Evolutionary conservation across 2,329 filamentous ascomycete species (phyloP), one percentile per base, ranked within the genome.

Genomic region (Cercospora sp.): DNA sequence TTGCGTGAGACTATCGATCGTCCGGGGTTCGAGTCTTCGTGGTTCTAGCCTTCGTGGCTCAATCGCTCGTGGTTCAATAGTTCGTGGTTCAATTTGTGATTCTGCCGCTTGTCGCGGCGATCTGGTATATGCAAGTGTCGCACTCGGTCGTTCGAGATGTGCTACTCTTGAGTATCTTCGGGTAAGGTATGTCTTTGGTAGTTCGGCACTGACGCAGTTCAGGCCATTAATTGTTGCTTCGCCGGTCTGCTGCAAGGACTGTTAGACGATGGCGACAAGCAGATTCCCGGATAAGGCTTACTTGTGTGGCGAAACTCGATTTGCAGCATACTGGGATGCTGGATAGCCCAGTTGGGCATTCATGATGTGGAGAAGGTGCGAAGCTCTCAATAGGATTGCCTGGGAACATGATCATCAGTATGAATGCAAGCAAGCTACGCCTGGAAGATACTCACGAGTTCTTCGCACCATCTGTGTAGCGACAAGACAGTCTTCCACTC

Each of bases 141-240:
- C 36, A 42, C 60, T 62, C 13, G 60, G 33, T 31, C 28, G 26
- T 42, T 62, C 39, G 12, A 62, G 20, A 16, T 62, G 60, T 5
- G 60, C 60, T 4, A 62, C 60, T 62, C 60, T 62, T 13, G 60
- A 42, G 26, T 51, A 45, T 31, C 60, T 45, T 30, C 60, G 39
- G 20, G 55, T 59, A 26, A 62, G 48, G 13, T 48, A 30, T 2
- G 36, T 48, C n/a, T 48, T 30, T 51, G 36, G 60, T 51, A 42
- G 5, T 62, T 59, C 55, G 55, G 55, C 55, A 33, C 18, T 23
- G 55, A 59, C 55, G 18, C 55, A 59, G n/a, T 59, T 59, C 31
- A 59, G 28, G 18, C 55, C 55, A 36, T 59, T 18, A 8, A 59
- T 33, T 33, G 28, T 59, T 59, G 55, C 55, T 36, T 59, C 55